Percentiles rank a stretch among this genome's conserved stretches.
Evolutionary conservation across 192 early-diverging fungal genomes (phyloP).

Genomic region (Pecoramyces ruminantium): DNA sequence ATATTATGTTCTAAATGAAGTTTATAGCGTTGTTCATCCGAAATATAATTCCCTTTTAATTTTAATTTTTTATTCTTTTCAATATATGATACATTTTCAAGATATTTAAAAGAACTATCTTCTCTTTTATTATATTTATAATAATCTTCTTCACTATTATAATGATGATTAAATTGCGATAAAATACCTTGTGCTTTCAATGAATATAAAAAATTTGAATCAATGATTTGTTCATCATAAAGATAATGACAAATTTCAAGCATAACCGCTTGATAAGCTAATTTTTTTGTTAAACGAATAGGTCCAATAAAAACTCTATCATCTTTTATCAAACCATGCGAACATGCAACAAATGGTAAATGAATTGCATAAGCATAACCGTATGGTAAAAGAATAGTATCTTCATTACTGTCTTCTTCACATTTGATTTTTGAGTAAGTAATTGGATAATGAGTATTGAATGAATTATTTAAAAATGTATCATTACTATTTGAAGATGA

Average conservation of each 20-base stretch:
- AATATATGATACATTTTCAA: not conserved
- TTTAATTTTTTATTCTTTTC: not conserved
- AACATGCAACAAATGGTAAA: not conserved
- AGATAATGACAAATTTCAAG: not conserved
- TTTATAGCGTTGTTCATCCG: not conserved
- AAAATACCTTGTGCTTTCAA: not conserved
- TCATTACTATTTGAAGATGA: too few species aligned
- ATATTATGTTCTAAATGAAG: not conserved
- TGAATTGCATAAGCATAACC: not conserved
- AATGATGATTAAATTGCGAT: not conserved
- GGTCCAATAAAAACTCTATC: not conserved
- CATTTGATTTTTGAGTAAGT: not conserved
- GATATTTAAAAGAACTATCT: not conserved
- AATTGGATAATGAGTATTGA: not conserved
- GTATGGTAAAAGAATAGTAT: not conserved
- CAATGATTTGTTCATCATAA: not conserved
- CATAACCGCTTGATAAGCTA: not conserved
- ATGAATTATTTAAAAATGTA: not conserved
- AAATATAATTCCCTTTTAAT: not conserved
- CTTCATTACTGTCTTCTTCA: not conserved
- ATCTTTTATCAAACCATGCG: not conserved
- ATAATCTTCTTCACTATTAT: not conserved
- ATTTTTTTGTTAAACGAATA: not conserved
- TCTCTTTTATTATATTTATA: not conserved
- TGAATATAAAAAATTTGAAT: not conserved